A percentile compares a stretch with the other conserved stretches of the same genome.
Conservation (phyloP, 257 asterid species). For the Fraxinus pennsylvanica region DNA sequence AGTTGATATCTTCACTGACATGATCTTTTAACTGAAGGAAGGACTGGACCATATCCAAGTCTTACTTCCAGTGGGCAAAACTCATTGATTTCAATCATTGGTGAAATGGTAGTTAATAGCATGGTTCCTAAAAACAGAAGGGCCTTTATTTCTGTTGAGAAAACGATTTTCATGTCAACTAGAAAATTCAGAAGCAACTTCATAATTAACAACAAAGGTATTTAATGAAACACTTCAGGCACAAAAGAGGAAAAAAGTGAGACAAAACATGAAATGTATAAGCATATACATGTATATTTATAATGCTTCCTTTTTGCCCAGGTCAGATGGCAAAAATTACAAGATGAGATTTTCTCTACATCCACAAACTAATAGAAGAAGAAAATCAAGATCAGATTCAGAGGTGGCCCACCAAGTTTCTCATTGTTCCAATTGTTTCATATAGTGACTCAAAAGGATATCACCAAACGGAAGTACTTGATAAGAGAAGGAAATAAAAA, state of each 20-base stretch:
- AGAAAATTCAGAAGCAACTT: neutral
- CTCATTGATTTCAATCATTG: neutral
- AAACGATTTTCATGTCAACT: neutral
- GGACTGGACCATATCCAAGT: neutral
- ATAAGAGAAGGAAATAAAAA: neutral
- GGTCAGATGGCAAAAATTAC: neutral
- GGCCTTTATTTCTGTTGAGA: neutral
- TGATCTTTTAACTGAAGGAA: neutral
- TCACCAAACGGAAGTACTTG: neutral
- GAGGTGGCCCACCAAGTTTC: constrained; percentile 18
- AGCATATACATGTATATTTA: no score
- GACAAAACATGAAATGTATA: neutral
- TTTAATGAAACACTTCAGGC: neutral
- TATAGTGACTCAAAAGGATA: neutral
- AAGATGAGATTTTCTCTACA: neutral
- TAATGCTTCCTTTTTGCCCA: constrained; percentile 4
- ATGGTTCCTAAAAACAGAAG: neutral
- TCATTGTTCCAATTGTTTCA: constrained; percentile 7
- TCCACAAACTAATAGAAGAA: constrained; percentile 3
- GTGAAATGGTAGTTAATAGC: neutral
- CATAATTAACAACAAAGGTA: neutral
- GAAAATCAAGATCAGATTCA: constrained; percentile 8
- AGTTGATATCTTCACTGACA: neutral
- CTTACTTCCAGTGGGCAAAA: neutral
- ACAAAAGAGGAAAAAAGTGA: neutral